Conservation (phyloP, 345 rosid species). For the Sisymbrium altissimum region DNA sequence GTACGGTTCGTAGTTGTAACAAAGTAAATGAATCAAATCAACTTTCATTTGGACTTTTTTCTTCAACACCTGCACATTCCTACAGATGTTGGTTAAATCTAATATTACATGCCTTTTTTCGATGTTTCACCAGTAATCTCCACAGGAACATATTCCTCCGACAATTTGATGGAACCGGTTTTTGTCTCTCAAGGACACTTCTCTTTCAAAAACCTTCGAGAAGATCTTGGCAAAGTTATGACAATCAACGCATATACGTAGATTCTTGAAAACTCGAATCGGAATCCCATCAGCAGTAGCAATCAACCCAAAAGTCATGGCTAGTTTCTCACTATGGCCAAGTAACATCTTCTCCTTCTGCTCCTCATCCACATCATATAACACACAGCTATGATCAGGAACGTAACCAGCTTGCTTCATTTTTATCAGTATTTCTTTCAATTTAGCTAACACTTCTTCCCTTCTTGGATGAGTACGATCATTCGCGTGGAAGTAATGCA, state of each 20-base stretch:
- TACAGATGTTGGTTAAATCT: slow-evolving; percentile 19
- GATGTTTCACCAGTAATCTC: slow-evolving; percentile 70
- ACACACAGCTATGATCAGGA: slow-evolving; percentile 73
- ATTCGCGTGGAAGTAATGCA: slow-evolving; percentile 72
- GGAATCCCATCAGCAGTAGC: slow-evolving; percentile 46
- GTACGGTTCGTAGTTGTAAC: slow-evolving; percentile 33
- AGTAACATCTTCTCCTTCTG: slow-evolving; percentile 84
- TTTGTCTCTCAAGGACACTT: slow-evolving; percentile 70
- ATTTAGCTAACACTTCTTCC: slow-evolving; percentile 49
- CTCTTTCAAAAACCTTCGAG: slow-evolving; percentile 52
- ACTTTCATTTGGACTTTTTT: slow-evolving; percentile 15
- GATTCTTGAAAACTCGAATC: slow-evolving; percentile 72
- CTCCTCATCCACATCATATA: slow-evolving; percentile 83
- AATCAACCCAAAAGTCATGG: slow-evolving; percentile 73
- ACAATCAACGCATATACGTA: slow-evolving; percentile 81
- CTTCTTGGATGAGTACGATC: slow-evolving; percentile 83
- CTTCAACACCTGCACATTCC: slow-evolving; percentile 12
- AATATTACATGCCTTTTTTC: slow-evolving; percentile 15
- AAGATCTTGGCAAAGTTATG: slow-evolving; percentile 83
- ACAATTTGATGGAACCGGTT: slow-evolving; percentile 58
- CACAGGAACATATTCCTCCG: slow-evolving; percentile 59
- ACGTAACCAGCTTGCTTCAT: slow-evolving; percentile 80
- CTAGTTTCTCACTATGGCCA: slow-evolving; percentile 88
- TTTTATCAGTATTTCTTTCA: slow-evolving; percentile 49
- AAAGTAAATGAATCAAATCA: slow-evolving; percentile 16